Percentiles rank a stretch among this genome's conserved stretches.
Conservation (phyloP, 805 yeast species). For the Schwanniomyces sp. region DNA sequence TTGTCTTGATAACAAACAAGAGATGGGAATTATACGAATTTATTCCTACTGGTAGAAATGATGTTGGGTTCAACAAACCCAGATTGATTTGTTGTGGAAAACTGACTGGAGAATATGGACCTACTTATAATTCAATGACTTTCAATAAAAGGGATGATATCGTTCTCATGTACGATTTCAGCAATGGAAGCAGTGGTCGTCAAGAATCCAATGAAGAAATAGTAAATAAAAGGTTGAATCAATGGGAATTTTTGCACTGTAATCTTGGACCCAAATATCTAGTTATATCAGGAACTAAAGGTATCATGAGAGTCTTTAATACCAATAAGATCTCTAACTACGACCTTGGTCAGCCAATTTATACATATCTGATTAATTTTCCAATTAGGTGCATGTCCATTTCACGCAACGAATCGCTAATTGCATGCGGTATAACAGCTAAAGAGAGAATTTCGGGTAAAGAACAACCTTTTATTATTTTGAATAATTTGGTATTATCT, state of each 20-base stretch:
- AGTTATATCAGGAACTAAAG: conserved; percentile 71
- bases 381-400: conserved; percentile 80
- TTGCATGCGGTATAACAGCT: conserved; percentile 84
- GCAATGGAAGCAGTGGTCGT: conserved; percentile 8
- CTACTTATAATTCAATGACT: conserved; percentile 39
- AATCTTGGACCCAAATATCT: conserved; percentile 57
- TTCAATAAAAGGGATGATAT: conserved; percentile 20
- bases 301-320: conserved; percentile 67
- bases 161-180: conserved; percentile 30
- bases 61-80: conserved; percentile 40
- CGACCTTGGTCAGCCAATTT: conserved; percentile 60
- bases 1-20: conserved; percentile 64
- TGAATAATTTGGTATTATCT: conserved; percentile 41
- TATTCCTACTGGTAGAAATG: conserved; percentile 39
- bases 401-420: conserved; percentile 58
- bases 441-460: conserved; percentile 65
- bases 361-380: conserved; percentile 66
- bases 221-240: conserved; percentile 32
- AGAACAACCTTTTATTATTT: conserved; percentile 73
- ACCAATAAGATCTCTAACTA: conserved; percentile 25
- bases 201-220: conserved; percentile 17
- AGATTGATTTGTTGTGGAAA: conserved; percentile 64
- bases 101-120: conserved; percentile 67
- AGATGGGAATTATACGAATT: conserved; percentile 75
- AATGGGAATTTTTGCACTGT: conserved; percentile 64